phyloP scores from a whole-genome alignment of 2,329 filamentous ascomycete species.

The Pestalotiopsis sp. region DNA sequence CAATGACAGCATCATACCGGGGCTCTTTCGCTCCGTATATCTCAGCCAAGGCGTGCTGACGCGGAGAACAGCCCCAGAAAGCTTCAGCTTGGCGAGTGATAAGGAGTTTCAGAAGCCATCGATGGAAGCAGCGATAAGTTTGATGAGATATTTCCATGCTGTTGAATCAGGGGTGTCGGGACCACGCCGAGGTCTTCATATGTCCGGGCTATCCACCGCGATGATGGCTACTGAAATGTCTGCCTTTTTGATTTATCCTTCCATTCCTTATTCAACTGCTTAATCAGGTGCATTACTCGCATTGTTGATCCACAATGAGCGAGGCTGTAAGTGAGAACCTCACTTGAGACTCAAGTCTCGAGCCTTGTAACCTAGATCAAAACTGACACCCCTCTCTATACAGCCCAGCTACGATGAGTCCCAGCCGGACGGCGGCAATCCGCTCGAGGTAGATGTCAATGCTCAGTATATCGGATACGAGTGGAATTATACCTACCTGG shows the following conservation, averaged over 20 bases:
- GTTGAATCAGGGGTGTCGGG: neutral
- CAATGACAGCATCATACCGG: neutral
- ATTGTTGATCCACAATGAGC: neutral
- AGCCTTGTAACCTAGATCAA: neutral
- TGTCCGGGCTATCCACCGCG: neutral
- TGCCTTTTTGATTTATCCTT: neutral
- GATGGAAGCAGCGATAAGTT: neutral
- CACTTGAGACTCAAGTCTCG: neutral
- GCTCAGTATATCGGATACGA: slow-evolving; percentile 60
- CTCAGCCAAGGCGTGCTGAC: neutral
- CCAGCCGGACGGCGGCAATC: slow-evolving; percentile 27
- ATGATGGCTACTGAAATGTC: neutral
- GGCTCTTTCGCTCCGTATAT: neutral
- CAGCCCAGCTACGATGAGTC: slow-evolving; percentile 24
- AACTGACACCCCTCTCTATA: neutral
- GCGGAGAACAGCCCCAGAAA: neutral
- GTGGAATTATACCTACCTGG: slow-evolving; percentile 63
- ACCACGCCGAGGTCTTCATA: slow-evolving; percentile 1
- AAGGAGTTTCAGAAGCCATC: neutral
- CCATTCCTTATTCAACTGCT: neutral
- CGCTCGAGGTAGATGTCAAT: slow-evolving; percentile 32
- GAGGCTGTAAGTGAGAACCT: slow-evolving; percentile 7
- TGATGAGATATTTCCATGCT: slow-evolving; percentile 3
- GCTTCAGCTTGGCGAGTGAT: neutral
- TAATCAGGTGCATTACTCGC: neutral